Evolutionary conservation across 2,329 filamentous ascomycete species (phyloP), one percentile per base, ranked within the genome.

Genomic region (Sphaceloma murrayae): DNA sequence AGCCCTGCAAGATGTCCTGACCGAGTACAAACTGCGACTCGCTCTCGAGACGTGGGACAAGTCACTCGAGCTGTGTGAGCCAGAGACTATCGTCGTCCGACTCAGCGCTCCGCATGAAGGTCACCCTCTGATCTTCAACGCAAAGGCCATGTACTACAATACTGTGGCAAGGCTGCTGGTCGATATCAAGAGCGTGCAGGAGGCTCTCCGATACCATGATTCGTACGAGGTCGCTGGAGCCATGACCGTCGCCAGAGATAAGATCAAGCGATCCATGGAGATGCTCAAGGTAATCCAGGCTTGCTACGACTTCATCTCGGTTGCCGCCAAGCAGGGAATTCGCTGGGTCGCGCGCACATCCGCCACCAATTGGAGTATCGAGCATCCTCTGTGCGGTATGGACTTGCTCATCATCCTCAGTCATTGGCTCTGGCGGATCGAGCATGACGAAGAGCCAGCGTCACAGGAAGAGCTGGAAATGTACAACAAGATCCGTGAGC

Each of bases 261-360:
- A 85, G 62, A 88, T 98, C 53, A 91, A 91, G 75, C 82, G 91
- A 53, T 94, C 87, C 14, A 80, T 83, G 57, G 89, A 96, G 65
- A 96, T 96, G 89, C 84, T 95, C 71, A 94, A 94, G 67, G 88
- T 96, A 56, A 94, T 98, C 50, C 82, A 96, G 59, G 86, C 93
- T 64, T 96, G 91, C 68, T 96, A 91, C 65, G 86, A 93, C 64
- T 96, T 88, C 69, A 88, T 98, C 58, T 89, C 96, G 65, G 94
- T 91, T 38, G 89, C 89, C 46, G 89, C 93, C 34, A 70, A 87
- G 50, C 88, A 95, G 64, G 91, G 89, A 52, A 87, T 96, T 53
- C 86, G 89, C 56, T 96, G 91, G 89, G 88, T 96, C 50, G 89
- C 89, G n/a, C 82, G 88, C 54, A 95, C 89, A 16, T 95, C 88